Evolutionary conservation across 192 early-diverging fungal species (phyloP).

Genomic region (Mortierella antarctica): DNA sequence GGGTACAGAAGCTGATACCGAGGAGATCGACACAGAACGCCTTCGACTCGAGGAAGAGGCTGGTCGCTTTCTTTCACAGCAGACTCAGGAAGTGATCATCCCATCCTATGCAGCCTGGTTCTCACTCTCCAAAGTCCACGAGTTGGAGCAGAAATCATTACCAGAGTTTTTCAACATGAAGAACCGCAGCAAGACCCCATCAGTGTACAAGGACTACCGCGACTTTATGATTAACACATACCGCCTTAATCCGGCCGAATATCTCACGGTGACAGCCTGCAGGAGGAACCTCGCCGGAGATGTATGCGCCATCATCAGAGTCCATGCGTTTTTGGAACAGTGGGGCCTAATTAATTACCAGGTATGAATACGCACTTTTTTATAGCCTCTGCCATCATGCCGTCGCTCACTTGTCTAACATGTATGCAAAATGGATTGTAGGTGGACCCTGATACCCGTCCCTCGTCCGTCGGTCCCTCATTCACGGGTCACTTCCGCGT

Average conservation of each 20-base stretch:
- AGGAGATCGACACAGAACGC: slow-evolving; percentile 32
- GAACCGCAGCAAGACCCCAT: slow-evolving; percentile 93
- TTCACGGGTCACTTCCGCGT: slow-evolving; percentile 98
- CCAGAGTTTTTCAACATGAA: slow-evolving; percentile 97
- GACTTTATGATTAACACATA: slow-evolving; percentile 99
- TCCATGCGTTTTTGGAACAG: slow-evolving; percentile 98
- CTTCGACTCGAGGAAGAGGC: slow-evolving; percentile 71
- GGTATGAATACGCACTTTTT: slow-evolving; percentile 56
- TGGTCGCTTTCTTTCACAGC: slow-evolving; percentile 70
- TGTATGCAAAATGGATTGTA: slow-evolving; percentile 23
- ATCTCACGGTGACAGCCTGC: slow-evolving; percentile 98
- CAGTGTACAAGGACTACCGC: slow-evolving; percentile 93
- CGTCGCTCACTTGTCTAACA: too few relatives aligned
- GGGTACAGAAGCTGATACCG: slow-evolving; percentile 19
- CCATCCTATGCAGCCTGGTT: slow-evolving; percentile 98
- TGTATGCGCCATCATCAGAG: slow-evolving; percentile 98
- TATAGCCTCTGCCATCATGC: background rate
- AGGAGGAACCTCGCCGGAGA: slow-evolving; percentile 96
- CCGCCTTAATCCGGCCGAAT: slow-evolving; percentile 94
- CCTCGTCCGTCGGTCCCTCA: slow-evolving; percentile 91
- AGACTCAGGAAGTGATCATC: slow-evolving; percentile 77
- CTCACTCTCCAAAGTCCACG: slow-evolving; percentile 78
- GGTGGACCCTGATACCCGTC: slow-evolving; percentile 93
- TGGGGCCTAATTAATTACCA: slow-evolving; percentile 99
- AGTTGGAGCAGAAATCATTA: slow-evolving; percentile 87